Evolutionary conservation across 169 alveolate genomes (phyloP).

Genomic region (Perkinsus marinus): DNA sequence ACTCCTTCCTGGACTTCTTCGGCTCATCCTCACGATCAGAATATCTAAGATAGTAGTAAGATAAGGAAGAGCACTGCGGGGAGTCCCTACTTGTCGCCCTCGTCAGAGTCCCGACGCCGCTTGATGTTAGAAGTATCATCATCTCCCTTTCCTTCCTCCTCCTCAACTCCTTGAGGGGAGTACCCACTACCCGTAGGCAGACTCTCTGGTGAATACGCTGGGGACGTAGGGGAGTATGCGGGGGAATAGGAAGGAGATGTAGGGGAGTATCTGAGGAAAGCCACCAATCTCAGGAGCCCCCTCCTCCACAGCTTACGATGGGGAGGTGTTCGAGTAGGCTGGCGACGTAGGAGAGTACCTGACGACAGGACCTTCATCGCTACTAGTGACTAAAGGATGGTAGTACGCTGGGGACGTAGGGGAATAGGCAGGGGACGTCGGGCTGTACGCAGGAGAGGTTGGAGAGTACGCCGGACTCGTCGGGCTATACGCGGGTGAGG

Average conservation of each 20-base stretch:
- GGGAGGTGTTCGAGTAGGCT: conserved; percentile 32
- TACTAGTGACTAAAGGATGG: conserved; percentile 14
- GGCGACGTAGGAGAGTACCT: conserved; percentile 74
- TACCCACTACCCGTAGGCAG: neutral
- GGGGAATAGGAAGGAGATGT: conserved; percentile 67
- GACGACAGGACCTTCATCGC: neutral
- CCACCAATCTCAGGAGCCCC: conserved; percentile 8
- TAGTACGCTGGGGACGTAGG: conserved; percentile 66
- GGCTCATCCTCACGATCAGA: neutral
- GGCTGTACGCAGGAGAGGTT: conserved; percentile 45
- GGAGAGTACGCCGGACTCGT: conserved; percentile 20
- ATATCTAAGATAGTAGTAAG: neutral
- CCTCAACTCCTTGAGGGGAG: neutral
- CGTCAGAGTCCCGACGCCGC: neutral
- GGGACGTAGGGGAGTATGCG: conserved; percentile 52
- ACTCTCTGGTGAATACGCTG: conserved; percentile 10
- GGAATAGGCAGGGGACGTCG: conserved; percentile 70
- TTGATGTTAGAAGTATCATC: neutral
- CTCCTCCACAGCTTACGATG: conserved; percentile 16
- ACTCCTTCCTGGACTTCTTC: neutral
- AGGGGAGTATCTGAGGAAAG: conserved; percentile 53
- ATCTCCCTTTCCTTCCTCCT: neutral
- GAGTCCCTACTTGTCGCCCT: neutral
- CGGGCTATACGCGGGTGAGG: conserved; percentile 22
- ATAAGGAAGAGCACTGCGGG: neutral